phyloP scores from a whole-genome alignment of 2,329 filamentous ascomycete genomes.

The Coccinonectria pachysandricola region DNA sequence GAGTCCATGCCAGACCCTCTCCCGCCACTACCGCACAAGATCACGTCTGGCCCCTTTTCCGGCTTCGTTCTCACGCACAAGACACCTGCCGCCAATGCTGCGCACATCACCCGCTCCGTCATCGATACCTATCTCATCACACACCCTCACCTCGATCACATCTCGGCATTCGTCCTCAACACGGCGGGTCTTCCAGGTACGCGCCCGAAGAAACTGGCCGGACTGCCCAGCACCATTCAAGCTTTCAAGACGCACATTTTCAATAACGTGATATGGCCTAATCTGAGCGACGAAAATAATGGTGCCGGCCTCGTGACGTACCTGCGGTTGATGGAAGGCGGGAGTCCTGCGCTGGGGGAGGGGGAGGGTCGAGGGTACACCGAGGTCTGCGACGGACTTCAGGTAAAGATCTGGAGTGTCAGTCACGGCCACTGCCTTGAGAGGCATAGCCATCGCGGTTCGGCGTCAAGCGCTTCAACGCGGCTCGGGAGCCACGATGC shows the following conservation, averaged over 20 bases:
- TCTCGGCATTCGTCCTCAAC: constrained; percentile 85
- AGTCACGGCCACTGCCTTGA: constrained; percentile 87
- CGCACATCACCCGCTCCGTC: constrained; percentile 66
- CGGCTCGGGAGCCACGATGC: constrained; percentile 41
- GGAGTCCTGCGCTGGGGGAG: constrained; percentile 72
- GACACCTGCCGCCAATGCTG: constrained; percentile 65
- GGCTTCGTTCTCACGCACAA: constrained; percentile 61
- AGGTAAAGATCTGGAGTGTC: constrained; percentile 77
- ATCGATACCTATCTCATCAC: constrained; percentile 88
- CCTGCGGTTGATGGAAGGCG: constrained; percentile 77
- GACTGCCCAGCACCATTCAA: constrained; percentile 77
- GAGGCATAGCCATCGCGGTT: constrained; percentile 54
- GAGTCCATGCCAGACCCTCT: constrained; percentile 31
- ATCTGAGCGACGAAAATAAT: constrained; percentile 90
- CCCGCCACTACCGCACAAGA: constrained; percentile 35
- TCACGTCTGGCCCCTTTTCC: constrained; percentile 64
- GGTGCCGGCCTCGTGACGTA: constrained; percentile 90
- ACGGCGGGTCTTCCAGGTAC: constrained; percentile 76
- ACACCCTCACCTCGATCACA: constrained; percentile 93
- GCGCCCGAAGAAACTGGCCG: constrained; percentile 76
- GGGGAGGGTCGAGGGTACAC: constrained; percentile 75
- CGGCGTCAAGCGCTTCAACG: constrained; percentile 37
- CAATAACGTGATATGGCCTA: constrained; percentile 97
- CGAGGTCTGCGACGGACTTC: constrained; percentile 78
- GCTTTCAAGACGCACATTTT: constrained; percentile 93